phyloP scores from a whole-genome alignment of 1,284 basidiomycete species.

The Marasmius fiardii region DNA sequence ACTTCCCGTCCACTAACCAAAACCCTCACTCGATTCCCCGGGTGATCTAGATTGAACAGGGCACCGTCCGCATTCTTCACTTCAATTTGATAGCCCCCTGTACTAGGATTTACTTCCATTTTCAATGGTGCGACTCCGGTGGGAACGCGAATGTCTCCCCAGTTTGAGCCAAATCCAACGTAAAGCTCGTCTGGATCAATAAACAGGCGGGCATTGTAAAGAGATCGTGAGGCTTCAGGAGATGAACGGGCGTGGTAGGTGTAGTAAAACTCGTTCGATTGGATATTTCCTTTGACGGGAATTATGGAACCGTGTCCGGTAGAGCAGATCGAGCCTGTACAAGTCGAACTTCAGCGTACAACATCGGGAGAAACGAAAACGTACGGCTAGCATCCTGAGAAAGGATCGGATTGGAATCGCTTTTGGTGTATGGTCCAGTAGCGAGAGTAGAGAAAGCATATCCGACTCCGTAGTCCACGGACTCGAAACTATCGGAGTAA shows the following conservation, averaged over 20 bases:
- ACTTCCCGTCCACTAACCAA: not conserved
- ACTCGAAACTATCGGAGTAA: conserved; percentile 4
- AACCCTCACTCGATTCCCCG: conserved; percentile 7
- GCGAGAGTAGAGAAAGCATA: conserved; percentile 4
- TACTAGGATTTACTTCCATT: not conserved
- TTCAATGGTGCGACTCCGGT: conserved; percentile 1
- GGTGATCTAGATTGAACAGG: not conserved
- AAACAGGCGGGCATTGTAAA: conserved; percentile 7
- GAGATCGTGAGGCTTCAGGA: conserved; percentile 1
- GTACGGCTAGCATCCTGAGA: conserved; percentile 6
- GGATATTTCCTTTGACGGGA: not conserved
- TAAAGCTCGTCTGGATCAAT: conserved; percentile 4
- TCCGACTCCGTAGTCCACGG: conserved; percentile 7
- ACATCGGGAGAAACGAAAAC: not conserved
- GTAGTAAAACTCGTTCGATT: conserved; percentile 4
- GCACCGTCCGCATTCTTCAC: conserved; percentile 2
- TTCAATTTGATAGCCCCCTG: not conserved
- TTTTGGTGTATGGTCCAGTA: conserved; percentile 6
- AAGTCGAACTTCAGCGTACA: not conserved
- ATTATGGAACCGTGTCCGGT: conserved; percentile 8
- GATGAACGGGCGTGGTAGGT: conserved; percentile 3
- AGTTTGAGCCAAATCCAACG: conserved; percentile 5
- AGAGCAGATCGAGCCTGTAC: conserved; percentile 1
- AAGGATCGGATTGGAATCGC: conserved; percentile 9
- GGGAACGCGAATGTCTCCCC: conserved; percentile 6